A percentile compares a stretch with the other conserved stretches of the same genome.
These are phyloP conservation scores for Ophiostoma populinum DNA, from an alignment of 2,329 filamentous ascomycete genomes.

Conservation along the genomic window DNA sequence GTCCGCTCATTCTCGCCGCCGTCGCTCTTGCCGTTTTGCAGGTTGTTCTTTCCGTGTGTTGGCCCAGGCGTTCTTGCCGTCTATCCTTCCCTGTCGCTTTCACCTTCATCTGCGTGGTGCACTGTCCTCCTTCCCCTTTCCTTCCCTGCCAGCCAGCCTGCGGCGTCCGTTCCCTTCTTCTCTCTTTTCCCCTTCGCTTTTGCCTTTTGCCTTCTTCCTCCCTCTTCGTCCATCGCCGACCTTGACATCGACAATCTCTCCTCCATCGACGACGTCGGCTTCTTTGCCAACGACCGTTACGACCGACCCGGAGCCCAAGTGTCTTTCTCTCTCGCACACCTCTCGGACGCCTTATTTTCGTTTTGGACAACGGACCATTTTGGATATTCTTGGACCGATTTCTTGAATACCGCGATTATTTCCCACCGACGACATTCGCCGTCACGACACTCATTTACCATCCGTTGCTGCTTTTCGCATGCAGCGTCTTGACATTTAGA, in stretches of 20 bases:
- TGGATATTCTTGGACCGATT: not conserved
- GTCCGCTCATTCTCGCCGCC: too few species aligned
- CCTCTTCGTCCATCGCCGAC: conserved; percentile 12
- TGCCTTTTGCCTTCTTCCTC: not conserved
- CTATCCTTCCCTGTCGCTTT: too few species aligned
- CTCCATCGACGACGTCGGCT: conserved; percentile 12
- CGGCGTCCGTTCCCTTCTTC: not conserved
- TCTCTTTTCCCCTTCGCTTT: not conserved
- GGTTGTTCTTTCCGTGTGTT: too few species aligned
- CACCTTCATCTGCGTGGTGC: too few species aligned
- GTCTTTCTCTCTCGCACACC: conserved; percentile 6
- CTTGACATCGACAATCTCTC: conserved; percentile 14
- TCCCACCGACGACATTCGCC: not conserved
- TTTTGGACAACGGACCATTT: conserved; percentile 3
- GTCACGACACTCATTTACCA: conserved; percentile 2
- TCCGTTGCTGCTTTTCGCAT: not conserved
- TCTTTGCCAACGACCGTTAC: conserved; percentile 13
- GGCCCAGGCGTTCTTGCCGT: too few species aligned
- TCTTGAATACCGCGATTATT: too few species aligned
- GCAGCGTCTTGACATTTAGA: too few species aligned
- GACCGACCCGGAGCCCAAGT: conserved; percentile 14
- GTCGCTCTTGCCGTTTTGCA: too few species aligned
- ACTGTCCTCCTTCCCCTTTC: not conserved
- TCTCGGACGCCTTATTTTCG: conserved; percentile 1
- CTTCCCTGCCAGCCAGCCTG: not conserved